A percentile compares a stretch with the other conserved stretches of the same genome.
phyloP scores from a whole-genome alignment of 106 monocot genomes.

The Xerophyta viscosa region DNA sequence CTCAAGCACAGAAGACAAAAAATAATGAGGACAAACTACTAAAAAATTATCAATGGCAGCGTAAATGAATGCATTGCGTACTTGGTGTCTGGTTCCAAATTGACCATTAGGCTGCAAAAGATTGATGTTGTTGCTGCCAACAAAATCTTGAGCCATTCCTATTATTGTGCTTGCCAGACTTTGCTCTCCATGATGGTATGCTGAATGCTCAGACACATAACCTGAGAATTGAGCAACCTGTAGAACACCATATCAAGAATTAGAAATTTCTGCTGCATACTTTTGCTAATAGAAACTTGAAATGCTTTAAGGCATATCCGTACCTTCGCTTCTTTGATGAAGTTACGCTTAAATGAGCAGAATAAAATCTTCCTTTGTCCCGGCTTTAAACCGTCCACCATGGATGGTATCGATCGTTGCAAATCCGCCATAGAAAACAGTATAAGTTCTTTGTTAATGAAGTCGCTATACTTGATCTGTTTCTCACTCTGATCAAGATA shows the following conservation, averaged over 20 bases:
- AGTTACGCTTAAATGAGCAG: constrained; percentile 83
- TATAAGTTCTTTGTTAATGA: constrained; percentile 94
- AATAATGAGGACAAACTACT: no score
- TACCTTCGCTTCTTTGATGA: constrained; percentile 85
- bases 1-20: background rate
- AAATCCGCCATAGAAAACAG: constrained; percentile 87
- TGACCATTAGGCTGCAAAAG: constrained; percentile 80
- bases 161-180: constrained; percentile 73
- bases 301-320: background rate
- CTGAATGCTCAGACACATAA: constrained; percentile 97
- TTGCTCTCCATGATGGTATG: constrained; percentile 95
- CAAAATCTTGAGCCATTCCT: constrained; percentile 93
- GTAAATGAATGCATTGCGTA: no score
- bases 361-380: constrained; percentile 92
- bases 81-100: constrained; percentile 84
- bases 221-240: constrained; percentile 75
- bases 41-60: no score
- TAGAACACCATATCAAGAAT: no score
- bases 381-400: constrained; percentile 95
- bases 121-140: constrained; percentile 90
- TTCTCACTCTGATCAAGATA: constrained; percentile 68
- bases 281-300: background rate
- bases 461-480: constrained; percentile 87
- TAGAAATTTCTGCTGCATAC: no score
- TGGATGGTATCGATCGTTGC: constrained; percentile 82